phyloP scores from a whole-genome alignment of 352 stramenopile genomes.

The Peronospora belbahrii region DNA sequence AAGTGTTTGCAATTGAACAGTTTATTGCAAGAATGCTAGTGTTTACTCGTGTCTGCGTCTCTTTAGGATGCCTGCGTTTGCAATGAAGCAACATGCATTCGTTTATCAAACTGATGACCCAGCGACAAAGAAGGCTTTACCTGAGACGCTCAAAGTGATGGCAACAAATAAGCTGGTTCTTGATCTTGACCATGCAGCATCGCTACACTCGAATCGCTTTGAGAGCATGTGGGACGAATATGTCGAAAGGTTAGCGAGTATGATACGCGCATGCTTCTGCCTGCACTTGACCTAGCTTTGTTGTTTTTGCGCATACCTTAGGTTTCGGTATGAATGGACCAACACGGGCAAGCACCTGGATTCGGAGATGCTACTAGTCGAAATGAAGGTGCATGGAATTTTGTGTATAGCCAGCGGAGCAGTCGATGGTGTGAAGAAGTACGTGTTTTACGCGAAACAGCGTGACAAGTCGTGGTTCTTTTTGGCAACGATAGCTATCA shows the following conservation, averaged over 20 bases:
- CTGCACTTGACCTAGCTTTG: background rate
- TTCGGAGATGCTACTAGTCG: conserved; percentile 25
- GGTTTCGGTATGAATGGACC: conserved; percentile 26
- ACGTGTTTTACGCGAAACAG: conserved; percentile 70
- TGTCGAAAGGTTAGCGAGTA: conserved; percentile 38
- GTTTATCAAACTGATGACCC: conserved; percentile 1
- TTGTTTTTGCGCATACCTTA: conserved; percentile 6
- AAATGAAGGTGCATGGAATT: conserved; percentile 40
- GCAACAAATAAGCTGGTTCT: conserved; percentile 11
- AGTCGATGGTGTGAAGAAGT: conserved; percentile 62
- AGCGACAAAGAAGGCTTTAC: conserved; percentile 6
- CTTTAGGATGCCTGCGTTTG: conserved; percentile 51
- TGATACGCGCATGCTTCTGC: background rate
- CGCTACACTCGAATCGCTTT: conserved; percentile 56
- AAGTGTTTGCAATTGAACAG: conserved; percentile 1
- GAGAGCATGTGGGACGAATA: conserved; percentile 78
- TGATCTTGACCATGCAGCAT: conserved; percentile 34
- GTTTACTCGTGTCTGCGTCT: background rate
- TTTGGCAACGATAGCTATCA: conserved; percentile 45
- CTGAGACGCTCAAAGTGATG: conserved; percentile 9
- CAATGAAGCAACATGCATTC: conserved; percentile 37
- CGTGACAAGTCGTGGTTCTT: conserved; percentile 38
- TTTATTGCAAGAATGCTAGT: background rate
- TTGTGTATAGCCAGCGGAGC: conserved; percentile 69
- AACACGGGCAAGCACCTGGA: conserved; percentile 14